Evolutionary conservation across 1,284 basidiomycete species (phyloP).

Genomic region (Rhodotorula glutinis): DNA sequence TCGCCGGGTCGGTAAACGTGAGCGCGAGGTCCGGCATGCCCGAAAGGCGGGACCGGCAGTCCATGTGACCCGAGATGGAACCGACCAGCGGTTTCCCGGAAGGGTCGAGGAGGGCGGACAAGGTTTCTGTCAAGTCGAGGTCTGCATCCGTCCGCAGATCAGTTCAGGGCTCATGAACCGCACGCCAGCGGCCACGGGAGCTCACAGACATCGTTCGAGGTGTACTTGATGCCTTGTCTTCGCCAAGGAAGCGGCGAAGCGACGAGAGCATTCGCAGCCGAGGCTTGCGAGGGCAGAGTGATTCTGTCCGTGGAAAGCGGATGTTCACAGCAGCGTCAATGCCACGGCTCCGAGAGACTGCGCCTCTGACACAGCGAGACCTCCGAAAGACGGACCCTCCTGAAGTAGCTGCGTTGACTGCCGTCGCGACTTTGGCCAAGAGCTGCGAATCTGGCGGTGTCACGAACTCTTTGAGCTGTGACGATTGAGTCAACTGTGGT

Average conservation of each 20-base stretch:
- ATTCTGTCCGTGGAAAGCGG: constrained; percentile 3
- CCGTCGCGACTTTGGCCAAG: constrained; percentile 23
- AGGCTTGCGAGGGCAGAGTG: constrained; percentile 12
- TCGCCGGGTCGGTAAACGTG: constrained; percentile 26
- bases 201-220: constrained; percentile 40
- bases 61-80: constrained; percentile 24
- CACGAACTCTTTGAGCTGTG: constrained; percentile 37
- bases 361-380: not conserved
- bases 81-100: constrained; percentile 18
- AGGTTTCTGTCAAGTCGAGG: constrained; percentile 32
- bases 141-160: constrained; percentile 9
- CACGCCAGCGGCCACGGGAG: no score
- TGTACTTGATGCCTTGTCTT: constrained; percentile 34
- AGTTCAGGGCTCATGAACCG: no score
- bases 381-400: constrained; percentile 16
- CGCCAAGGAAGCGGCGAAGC: constrained; percentile 38
- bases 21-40: constrained; percentile 39
- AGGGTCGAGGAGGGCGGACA: constrained; percentile 21
- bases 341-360: not conserved
- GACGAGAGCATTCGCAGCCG: constrained; percentile 29
- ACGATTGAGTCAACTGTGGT: constrained; percentile 24
- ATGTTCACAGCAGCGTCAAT: no score
- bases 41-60: constrained; percentile 27
- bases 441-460: constrained; percentile 26
- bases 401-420: constrained; percentile 19